Evolutionary conservation across 2,329 filamentous ascomycete species (phyloP).

Genomic region (Aspergillus fructus): DNA sequence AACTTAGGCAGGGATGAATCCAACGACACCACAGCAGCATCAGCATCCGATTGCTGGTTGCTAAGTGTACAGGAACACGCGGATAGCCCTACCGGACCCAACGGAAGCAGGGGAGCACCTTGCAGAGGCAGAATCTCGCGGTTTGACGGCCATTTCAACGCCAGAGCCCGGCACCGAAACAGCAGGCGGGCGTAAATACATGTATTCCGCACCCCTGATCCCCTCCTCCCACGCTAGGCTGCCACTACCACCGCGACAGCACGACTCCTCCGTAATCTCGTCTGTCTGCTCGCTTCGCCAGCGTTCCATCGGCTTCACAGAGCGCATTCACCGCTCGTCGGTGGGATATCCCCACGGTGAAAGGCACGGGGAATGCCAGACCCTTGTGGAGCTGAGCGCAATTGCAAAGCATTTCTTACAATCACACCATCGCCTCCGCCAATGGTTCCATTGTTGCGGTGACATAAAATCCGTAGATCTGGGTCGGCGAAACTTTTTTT

Average conservation of each 20-base stretch:
- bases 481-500: slow-evolving; percentile 12
- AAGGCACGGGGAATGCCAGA: neutral
- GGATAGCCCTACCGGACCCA: neutral
- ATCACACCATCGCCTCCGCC: slow-evolving; percentile 25
- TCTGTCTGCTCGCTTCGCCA: neutral
- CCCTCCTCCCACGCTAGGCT: neutral
- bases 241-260: neutral
- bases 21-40: neutral
- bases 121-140: neutral
- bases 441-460: slow-evolving; percentile 26
- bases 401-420: slow-evolving; percentile 7
- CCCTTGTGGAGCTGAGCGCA: neutral
- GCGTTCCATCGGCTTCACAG: neutral
- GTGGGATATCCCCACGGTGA: neutral
- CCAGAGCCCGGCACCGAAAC: neutral
- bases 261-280: neutral
- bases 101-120: neutral
- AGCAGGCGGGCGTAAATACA: slow-evolving; percentile 2
- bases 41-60: neutral
- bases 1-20: slow-evolving; percentile 1
- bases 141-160: neutral
- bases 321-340: neutral
- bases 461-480: slow-evolving; percentile 19
- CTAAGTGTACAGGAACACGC: neutral
- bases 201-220: neutral